Evolutionary conservation across 1,284 basidiomycete genomes (phyloP), one percentile per base, ranked within the genome.

Genomic region (Moniliella sp.): DNA sequence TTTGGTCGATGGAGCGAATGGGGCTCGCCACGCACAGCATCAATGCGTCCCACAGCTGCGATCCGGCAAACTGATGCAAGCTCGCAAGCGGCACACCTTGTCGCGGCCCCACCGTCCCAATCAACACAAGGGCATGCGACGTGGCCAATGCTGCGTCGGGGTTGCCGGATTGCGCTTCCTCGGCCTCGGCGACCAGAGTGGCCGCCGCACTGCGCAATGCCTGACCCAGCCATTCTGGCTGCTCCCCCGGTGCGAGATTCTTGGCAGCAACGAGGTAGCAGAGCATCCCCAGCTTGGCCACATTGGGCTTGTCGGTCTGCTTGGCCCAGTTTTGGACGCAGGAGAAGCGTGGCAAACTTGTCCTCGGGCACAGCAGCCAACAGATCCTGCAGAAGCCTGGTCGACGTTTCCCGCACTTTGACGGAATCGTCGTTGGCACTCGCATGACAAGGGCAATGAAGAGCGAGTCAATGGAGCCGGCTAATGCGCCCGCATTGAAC

Each of bases 371-470:
- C n/a, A 7, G 76, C 69, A 3, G 60, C 57, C 42, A 83, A 71
- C 8, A 99, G 69, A 15, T 64, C 67, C 57, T 80, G 77, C 61
- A 93, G 70, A 15, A 94, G 68, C 21, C 72, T 71, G 0, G 77
- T 76, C 1, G 81, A 79, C 72, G 80, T 79, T 52, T 78, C 77
- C 14, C 82, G 69, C 57, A 84, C 94, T 54, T 78, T 76, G 18
- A 76, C 65, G 3, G 83, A 81, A 31, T 80, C 76, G 54, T 99
- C 91, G 57, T 97, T 97, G 18, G 82, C 84, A 15, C 63, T 17
- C 78, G 76, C 71, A 94, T 78, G 12, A 91, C 81, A 13, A 97
- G 69, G 0, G 80, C 76, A 3, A 93, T 74, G 56, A 94, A 93
- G 31, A 97, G 68, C 46, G 94, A 67, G 55, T 94, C 82, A 10